A percentile compares a stretch with the other conserved stretches of the same genome.
Conservation (phyloP, 2,329 filamentous ascomycete genomes). For the Tolypocladium guangdongense region DNA sequence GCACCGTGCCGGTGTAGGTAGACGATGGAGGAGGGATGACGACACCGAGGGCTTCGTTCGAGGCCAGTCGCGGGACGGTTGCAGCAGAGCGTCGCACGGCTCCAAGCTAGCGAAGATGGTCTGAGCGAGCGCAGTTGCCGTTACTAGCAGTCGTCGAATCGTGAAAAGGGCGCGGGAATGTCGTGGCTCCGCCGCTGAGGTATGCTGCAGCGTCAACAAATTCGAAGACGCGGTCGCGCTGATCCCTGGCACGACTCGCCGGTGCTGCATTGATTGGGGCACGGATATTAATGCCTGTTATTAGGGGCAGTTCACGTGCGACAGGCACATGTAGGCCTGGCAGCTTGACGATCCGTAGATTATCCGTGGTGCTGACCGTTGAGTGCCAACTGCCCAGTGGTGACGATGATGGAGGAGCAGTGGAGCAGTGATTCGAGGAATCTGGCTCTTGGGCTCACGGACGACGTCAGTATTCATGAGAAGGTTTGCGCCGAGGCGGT, state of each 20-base stretch:
- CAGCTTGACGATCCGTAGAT: constrained; percentile 1
- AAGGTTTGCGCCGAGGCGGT: no score
- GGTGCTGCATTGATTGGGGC: background rate
- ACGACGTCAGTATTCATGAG: background rate
- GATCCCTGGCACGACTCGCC: constrained; percentile 2
- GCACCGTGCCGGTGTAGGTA: background rate
- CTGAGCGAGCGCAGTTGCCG: background rate
- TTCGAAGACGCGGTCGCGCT: constrained; percentile 10
- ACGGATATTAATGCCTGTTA: background rate
- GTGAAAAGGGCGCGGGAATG: constrained; percentile 1
- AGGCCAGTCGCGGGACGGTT: background rate
- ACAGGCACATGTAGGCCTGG: constrained; percentile 1
- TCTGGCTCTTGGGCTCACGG: background rate
- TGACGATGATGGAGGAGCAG: background rate
- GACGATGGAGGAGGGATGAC: constrained; percentile 1
- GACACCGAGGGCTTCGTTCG: constrained; percentile 1
- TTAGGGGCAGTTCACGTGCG: constrained; percentile 6
- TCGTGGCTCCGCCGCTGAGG: constrained; percentile 1
- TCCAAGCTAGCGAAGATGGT: background rate
- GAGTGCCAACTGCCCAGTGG: no score
- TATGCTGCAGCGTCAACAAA: constrained; percentile 1
- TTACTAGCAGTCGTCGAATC: background rate
- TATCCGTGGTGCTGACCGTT: background rate
- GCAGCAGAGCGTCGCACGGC: background rate
- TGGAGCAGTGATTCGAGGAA: background rate